phyloP scores from a whole-genome alignment of 371 early-diverging fungal genomes.

The Synchytrium microbalum region DNA sequence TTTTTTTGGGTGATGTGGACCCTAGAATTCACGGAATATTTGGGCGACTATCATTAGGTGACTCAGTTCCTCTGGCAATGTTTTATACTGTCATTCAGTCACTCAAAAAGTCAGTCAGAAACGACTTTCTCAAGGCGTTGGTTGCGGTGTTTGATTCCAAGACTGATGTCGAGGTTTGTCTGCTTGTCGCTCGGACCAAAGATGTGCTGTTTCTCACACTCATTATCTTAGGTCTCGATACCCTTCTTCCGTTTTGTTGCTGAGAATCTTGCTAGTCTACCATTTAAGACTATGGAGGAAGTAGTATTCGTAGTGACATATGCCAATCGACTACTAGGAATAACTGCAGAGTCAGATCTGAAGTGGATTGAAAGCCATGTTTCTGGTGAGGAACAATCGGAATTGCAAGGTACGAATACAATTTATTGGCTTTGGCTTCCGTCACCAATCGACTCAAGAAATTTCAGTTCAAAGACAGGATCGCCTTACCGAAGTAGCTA shows the following conservation, averaged over 20 bases:
- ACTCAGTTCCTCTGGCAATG: conserved; percentile 49
- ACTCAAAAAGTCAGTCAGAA: conserved; percentile 62
- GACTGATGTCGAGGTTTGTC: background rate
- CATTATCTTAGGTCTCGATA: conserved; percentile 32
- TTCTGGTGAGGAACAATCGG: background rate
- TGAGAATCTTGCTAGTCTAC: conserved; percentile 67
- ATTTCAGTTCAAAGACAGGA: too few species aligned
- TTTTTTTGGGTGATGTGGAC: background rate
- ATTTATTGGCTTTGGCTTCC: too few species aligned
- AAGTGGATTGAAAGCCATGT: background rate
- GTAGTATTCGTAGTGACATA: conserved; percentile 51
- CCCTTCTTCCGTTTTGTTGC: conserved; percentile 64
- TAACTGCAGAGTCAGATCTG: background rate
- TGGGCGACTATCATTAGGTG: conserved; percentile 42
- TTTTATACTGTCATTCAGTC: conserved; percentile 60
- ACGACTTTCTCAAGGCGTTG: conserved; percentile 59
- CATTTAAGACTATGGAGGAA: conserved; percentile 71
- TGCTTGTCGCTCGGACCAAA: background rate
- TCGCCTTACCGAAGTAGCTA: background rate
- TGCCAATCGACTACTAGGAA: background rate
- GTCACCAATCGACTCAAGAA: too few species aligned
- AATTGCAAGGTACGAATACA: background rate
- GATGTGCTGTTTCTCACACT: background rate
- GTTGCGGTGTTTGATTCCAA: conserved; percentile 58
- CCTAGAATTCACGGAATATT: conserved; percentile 31